Base-by-base conservation (phyloP, 768 basidiomycete species). In the Trichaptum fuscoviolaceum region DNA sequence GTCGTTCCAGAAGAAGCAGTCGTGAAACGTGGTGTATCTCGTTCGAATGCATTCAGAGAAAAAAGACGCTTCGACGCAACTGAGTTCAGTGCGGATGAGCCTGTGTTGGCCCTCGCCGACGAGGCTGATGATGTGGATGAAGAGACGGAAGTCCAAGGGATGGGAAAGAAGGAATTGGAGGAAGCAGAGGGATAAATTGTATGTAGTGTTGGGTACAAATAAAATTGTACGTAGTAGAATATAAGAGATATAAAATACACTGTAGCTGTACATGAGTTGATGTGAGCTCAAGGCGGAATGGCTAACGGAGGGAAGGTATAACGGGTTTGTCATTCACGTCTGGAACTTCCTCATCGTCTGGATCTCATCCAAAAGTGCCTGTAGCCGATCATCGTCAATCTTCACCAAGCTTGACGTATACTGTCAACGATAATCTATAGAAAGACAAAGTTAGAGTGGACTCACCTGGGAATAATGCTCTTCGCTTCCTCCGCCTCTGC, bases 301-400 rank as follows among this genome's bases (percentile, higher is more conserved):
- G 17, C 7, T 36, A 36, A 36, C 20, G 42, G 2, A 52, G 20
- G 42, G 20, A 20, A 52, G 10, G 10, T 8, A 30, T 30, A 20
- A 2, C 42, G 10, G 42, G 42, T 20, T 52, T 12, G 20, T 52
- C 20, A 52, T 52, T 52, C 20, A 52, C 42, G 42, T 82, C 76
- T 96, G 93, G 83, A 91, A 93, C 78, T 93, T 93, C 73, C 93
- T 83, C 86, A 94, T 89, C 25, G 90, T 92, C 73, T 94, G 91
- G 58, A 96, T 93, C 74, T 95, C 92, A 72, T 92, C 89, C 5
- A 96, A 82, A 64, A 94, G 81, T 0, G 84, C 81, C 76, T 96
- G 93, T 58, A 96, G 79, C 68, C 86, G 79, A 72, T 96, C 94
- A 69, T 96, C 95, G 67, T 96, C 94, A 63, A 93, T 86, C 73